Conservation (phyloP, 2,329 filamentous ascomycete genomes). For the Talaromyces verruculosus region DNA sequence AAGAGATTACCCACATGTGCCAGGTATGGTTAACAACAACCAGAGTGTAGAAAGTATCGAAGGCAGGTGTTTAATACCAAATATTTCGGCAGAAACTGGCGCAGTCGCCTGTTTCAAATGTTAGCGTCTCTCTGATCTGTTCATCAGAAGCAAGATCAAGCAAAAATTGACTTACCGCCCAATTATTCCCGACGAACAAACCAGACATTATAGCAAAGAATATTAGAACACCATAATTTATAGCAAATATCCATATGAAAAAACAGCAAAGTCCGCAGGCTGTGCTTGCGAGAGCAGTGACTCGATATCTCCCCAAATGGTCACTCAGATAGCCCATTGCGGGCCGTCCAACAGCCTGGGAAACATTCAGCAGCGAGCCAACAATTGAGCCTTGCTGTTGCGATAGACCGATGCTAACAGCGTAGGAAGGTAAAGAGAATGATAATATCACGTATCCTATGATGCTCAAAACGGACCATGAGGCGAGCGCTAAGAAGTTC, state of each 20-base stretch:
- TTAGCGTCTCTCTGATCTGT: neutral
- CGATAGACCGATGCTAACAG: conserved; percentile 58
- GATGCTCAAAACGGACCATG: conserved; percentile 62
- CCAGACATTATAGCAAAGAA: conserved; percentile 16
- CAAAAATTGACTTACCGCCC: neutral
- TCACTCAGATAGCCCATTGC: conserved; percentile 64
- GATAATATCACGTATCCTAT: conserved; percentile 60
- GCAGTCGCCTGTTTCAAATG: conserved; percentile 6
- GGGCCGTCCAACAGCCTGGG: conserved; percentile 58
- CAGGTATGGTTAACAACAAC: conserved; percentile 12
- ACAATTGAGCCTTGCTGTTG: conserved; percentile 60
- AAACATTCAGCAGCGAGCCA: conserved; percentile 62
- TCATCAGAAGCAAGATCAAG: neutral
- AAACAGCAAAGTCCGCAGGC: conserved; percentile 59
- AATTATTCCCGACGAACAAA: neutral
- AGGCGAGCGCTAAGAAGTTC: conserved; percentile 36
- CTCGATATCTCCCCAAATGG: conserved; percentile 61
- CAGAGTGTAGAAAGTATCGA: conserved; percentile 13
- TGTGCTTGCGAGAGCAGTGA: conserved; percentile 57
- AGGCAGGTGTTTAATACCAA: conserved; percentile 11
- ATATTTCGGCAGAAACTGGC: conserved; percentile 13
- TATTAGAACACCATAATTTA: conserved; percentile 55
- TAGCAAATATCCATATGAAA: conserved; percentile 62
- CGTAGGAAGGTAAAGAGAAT: conserved; percentile 64
- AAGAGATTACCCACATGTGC: neutral